These are phyloP conservation scores for Daldinia concentrica DNA, from an alignment of 495 filamentous ascomycete species.

Conservation along the genomic window DNA sequence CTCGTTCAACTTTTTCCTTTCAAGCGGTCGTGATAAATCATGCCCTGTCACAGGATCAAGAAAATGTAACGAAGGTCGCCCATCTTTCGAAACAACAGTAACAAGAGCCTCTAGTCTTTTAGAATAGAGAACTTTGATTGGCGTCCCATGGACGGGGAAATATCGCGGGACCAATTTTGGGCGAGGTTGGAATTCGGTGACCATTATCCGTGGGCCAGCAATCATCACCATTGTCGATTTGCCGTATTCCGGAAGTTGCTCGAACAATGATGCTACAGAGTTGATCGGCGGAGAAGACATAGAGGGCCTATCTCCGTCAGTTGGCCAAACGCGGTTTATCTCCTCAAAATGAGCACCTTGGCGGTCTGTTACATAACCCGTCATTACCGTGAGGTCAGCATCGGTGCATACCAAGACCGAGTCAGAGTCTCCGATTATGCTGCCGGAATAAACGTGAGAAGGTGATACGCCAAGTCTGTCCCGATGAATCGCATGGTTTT, in stretches of 20 bases:
- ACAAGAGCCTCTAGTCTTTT: slow-evolving; percentile 60
- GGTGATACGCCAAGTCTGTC: slow-evolving; percentile 35
- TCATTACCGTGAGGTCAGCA: slow-evolving; percentile 42
- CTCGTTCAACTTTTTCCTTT: slow-evolving; percentile 42
- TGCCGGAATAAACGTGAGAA: slow-evolving; percentile 35
- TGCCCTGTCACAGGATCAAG: slow-evolving; percentile 58
- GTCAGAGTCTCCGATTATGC: slow-evolving; percentile 17
- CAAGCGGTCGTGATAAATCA: slow-evolving; percentile 53
- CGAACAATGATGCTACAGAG: slow-evolving; percentile 44
- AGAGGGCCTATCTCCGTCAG: slow-evolving; percentile 48
- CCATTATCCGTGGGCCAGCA: slow-evolving; percentile 56
- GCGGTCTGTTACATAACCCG: slow-evolving; percentile 3
- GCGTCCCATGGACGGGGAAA: slow-evolving; percentile 58
- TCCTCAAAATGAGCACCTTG: slow-evolving; percentile 26
- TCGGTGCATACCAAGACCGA: slow-evolving; percentile 41
- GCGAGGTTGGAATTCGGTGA: slow-evolving; percentile 58
- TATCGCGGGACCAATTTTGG: slow-evolving; percentile 62
- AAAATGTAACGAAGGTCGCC: slow-evolving; percentile 54
- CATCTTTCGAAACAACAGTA: slow-evolving; percentile 55
- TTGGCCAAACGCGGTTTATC: slow-evolving; percentile 52
- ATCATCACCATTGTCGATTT: slow-evolving; percentile 51
- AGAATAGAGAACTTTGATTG: slow-evolving; percentile 64
- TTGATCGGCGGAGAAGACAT: slow-evolving; percentile 45
- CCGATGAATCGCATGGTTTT: slow-evolving; percentile 8
- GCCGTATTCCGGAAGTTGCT: slow-evolving; percentile 36